Evolutionary conservation across 2,329 filamentous ascomycete genomes (phyloP).

Genomic region (Paracorniculantispora psalliotae): DNA sequence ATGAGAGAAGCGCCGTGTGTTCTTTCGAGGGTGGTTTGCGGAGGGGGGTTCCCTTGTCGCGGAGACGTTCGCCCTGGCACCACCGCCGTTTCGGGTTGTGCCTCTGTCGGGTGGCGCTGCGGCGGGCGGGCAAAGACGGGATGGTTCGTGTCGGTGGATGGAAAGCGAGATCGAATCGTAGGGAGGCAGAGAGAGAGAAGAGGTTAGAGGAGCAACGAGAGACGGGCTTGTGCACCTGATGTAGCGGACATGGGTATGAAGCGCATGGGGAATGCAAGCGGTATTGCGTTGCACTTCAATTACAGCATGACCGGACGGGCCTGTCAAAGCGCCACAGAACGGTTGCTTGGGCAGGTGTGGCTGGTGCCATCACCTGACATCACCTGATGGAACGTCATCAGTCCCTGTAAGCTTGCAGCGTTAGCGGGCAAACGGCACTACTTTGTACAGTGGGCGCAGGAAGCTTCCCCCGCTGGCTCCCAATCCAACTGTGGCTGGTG

Average conservation of each 20-base stretch:
- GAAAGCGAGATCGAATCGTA: background rate
- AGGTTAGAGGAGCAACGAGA: background rate
- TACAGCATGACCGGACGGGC: slow-evolving; percentile 1
- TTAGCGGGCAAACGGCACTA: background rate
- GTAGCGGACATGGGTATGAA: slow-evolving; percentile 1
- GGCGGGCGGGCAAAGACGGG: background rate
- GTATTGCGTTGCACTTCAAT: slow-evolving; percentile 1
- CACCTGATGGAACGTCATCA: slow-evolving; percentile 9
- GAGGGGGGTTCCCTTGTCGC: background rate
- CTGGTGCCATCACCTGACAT: slow-evolving; percentile 28
- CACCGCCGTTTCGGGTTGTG: slow-evolving; percentile 5
- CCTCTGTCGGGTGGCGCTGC: background rate
- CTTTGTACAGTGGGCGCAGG: no score
- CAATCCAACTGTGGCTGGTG: slow-evolving; percentile 2
- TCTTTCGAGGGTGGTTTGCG: background rate
- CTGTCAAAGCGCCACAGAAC: slow-evolving; percentile 3
- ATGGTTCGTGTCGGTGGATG: background rate
- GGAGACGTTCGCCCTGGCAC: background rate
- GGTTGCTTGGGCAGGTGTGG: slow-evolving; percentile 19
- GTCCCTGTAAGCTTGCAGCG: background rate
- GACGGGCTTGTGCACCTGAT: slow-evolving; percentile 3
- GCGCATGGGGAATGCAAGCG: slow-evolving; percentile 11
- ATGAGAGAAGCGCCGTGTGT: slow-evolving; percentile 17
- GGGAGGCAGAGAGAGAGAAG: background rate
- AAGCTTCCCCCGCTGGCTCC: background rate